Conservation (phyloP, 148 eudicot species). For the Beta vulgaris region DNA sequence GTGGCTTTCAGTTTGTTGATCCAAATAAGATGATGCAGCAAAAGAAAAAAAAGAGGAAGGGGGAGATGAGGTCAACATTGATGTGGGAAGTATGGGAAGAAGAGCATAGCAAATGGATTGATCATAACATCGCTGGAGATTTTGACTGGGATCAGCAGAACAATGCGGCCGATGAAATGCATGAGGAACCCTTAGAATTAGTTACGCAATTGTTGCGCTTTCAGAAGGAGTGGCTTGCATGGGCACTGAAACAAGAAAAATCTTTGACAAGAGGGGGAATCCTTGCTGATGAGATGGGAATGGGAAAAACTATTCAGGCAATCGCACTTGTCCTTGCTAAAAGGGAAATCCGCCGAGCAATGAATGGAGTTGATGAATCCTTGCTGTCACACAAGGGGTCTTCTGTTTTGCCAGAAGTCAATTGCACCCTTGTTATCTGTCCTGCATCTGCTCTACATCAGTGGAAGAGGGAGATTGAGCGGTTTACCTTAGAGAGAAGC, state of each 20-base stretch:
- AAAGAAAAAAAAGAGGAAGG: conserved; percentile 38
- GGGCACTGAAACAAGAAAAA: conserved; percentile 91
- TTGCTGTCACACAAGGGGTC: conserved; percentile 37
- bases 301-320: conserved; percentile 94
- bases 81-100: conserved; percentile 85
- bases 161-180: conserved; percentile 47
- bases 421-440: conserved; percentile 84
- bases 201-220: conserved; percentile 68
- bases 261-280: conserved; percentile 75
- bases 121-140: conserved; percentile 35
- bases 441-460: conserved; percentile 76
- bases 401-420: conserved; percentile 42
- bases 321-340: conserved; percentile 94
- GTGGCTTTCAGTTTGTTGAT: conserved; percentile 35
- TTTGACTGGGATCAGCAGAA: conserved; percentile 46
- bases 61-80: conserved; percentile 32
- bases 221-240: conserved; percentile 96
- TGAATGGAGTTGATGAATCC: conserved; percentile 29
- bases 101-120: conserved; percentile 68
- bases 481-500: conserved; percentile 75
- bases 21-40: conserved; percentile 22
- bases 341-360: conserved; percentile 43
- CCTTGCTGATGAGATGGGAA: conserved; percentile 99
- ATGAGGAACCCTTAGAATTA: conserved; percentile 61
- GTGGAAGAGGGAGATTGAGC: conserved; percentile 77